Conservation (phyloP, 2,329 filamentous ascomycete species). For the Leptographium flavum region DNA sequence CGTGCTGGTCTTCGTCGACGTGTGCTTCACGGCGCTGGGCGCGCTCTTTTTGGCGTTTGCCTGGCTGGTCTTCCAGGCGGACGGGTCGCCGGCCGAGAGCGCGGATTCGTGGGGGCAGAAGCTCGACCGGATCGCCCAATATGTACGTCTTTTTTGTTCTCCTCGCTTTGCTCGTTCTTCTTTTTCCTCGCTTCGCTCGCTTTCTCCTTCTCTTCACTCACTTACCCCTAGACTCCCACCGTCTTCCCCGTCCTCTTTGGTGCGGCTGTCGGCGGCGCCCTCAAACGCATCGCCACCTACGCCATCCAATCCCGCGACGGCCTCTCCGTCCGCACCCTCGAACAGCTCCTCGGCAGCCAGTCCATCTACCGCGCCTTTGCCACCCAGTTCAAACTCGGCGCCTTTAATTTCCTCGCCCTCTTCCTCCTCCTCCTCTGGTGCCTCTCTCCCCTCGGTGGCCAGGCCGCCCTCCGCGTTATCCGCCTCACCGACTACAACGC, state of each 20-base stretch:
- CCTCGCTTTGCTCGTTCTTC: too few species aligned
- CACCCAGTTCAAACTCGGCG: conserved; percentile 15
- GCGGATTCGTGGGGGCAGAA: neutral
- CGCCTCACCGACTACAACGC: conserved; percentile 15
- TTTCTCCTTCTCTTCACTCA: conserved; percentile 9
- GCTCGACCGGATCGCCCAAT: conserved; percentile 2
- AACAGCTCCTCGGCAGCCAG: conserved; percentile 18
- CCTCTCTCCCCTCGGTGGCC: conserved; percentile 18
- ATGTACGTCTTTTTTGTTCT: conserved; percentile 3
- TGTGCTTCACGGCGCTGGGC: neutral
- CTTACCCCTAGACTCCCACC: conserved; percentile 19
- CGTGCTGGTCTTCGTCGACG: neutral
- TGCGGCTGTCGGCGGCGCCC: conserved; percentile 14
- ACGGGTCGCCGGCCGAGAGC: neutral
- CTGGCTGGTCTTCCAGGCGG: neutral
- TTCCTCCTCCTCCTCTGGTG: conserved; percentile 16
- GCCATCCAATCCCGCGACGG: conserved; percentile 14
- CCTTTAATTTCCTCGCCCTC: conserved; percentile 14
- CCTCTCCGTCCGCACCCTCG: conserved; percentile 13
- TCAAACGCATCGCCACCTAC: conserved; percentile 14
- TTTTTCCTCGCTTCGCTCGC: too few species aligned
- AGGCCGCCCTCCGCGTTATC: conserved; percentile 14
- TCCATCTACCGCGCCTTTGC: conserved; percentile 15
- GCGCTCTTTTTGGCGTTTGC: conserved; percentile 5
- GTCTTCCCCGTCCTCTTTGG: conserved; percentile 19